Evolutionary conservation across 1,284 basidiomycete species (phyloP).

Genomic region (Exobasidium cylindrosporum): DNA sequence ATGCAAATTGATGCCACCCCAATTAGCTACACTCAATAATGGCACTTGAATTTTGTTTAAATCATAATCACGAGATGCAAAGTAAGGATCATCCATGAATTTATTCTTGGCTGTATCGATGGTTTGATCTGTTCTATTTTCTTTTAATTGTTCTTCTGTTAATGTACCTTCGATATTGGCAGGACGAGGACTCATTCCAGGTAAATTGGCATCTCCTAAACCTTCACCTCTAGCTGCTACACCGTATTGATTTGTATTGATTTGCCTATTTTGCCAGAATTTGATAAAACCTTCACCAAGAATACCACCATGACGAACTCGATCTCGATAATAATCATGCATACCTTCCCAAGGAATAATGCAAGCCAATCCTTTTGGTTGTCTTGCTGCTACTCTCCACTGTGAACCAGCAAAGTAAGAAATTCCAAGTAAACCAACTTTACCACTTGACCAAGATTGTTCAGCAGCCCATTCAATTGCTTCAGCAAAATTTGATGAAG

Average conservation of each 20-base stretch:
- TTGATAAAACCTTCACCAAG: slow-evolving; percentile 47
- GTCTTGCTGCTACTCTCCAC: slow-evolving; percentile 54
- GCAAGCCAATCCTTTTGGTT: slow-evolving; percentile 53
- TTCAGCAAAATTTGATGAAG: slow-evolving; percentile 48
- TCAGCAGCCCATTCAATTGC: slow-evolving; percentile 54
- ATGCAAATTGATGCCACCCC: slow-evolving; percentile 52
- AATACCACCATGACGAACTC: slow-evolving; percentile 53
- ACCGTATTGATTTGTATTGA: slow-evolving; percentile 52
- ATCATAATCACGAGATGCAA: slow-evolving; percentile 43
- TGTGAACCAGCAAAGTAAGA: slow-evolving; percentile 54
- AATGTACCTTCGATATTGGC: slow-evolving; percentile 49
- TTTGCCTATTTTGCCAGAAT: slow-evolving; percentile 52
- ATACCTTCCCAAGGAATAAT: slow-evolving; percentile 55
- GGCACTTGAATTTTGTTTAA: slow-evolving; percentile 51
- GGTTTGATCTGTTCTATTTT: slow-evolving; percentile 47
- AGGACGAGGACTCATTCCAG: slow-evolving; percentile 38
- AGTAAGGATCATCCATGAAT: slow-evolving; percentile 50
- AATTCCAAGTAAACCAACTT: slow-evolving; percentile 53
- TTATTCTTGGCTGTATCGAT: slow-evolving; percentile 34
- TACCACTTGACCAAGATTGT: slow-evolving; percentile 54
- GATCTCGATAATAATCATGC: slow-evolving; percentile 54
- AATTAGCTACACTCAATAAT: slow-evolving; percentile 52
- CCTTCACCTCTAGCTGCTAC: slow-evolving; percentile 26
- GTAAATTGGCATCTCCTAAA: slow-evolving; percentile 48
- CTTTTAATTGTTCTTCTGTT: slow-evolving; percentile 38